These are phyloP conservation scores for Nicotiana rustica DNA, from an alignment of 305 asterid genomes.

Conservation along the genomic window DNA sequence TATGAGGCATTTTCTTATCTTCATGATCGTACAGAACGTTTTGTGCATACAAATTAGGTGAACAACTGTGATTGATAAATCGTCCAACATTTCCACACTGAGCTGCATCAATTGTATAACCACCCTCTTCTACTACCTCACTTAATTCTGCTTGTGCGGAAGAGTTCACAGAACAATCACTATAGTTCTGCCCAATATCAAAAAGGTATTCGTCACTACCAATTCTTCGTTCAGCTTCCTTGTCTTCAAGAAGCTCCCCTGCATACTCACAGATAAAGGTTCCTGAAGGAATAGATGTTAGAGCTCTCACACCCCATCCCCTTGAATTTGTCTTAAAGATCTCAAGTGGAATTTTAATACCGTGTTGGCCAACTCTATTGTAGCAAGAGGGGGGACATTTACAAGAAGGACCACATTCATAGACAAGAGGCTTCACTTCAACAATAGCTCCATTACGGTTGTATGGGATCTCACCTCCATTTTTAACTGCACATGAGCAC, in stretches of 20 bases:
- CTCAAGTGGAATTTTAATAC: slow-evolving; percentile 76
- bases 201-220: slow-evolving; percentile 90
- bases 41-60: slow-evolving; percentile 90
- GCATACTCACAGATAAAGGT: slow-evolving; percentile 90
- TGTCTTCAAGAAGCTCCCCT: slow-evolving; percentile 96
- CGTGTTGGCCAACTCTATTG: slow-evolving; percentile 78
- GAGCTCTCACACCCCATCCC: slow-evolving; percentile 96
- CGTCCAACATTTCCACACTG: slow-evolving; percentile 77
- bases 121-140: slow-evolving; percentile 58
- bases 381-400: slow-evolving; percentile 93
- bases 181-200: slow-evolving; percentile 74
- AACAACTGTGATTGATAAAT: slow-evolving; percentile 91
- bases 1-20: slow-evolving; percentile 77
- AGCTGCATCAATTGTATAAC: slow-evolving; percentile 85
- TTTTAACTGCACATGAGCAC: slow-evolving; percentile 71
- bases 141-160: slow-evolving; percentile 44
- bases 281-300: slow-evolving; percentile 82
- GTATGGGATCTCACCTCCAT: slow-evolving; percentile 90
- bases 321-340: slow-evolving; percentile 81
- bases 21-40: slow-evolving; percentile 77
- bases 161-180: slow-evolving; percentile 49
- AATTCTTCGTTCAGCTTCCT: slow-evolving; percentile 78
- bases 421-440: slow-evolving; percentile 74
- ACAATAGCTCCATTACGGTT: slow-evolving; percentile 89
- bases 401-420: slow-evolving; percentile 92